Evolutionary conservation across 768 basidiomycete species (phyloP).

Genomic region (Collybiopsis luxurians): DNA sequence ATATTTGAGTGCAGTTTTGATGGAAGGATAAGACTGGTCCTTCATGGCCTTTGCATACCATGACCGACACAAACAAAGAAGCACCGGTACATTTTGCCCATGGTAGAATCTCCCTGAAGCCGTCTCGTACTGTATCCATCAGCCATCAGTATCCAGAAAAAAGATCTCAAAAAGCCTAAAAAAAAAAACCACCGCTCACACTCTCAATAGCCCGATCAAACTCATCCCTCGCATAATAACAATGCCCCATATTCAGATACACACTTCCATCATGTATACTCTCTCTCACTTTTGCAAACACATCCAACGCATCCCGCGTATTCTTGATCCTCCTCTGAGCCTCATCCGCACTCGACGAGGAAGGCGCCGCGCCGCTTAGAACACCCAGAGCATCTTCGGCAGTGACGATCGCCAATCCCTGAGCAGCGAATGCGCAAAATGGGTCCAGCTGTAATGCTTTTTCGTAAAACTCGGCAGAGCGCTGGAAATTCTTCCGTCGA

Average conservation of each 20-base stretch:
- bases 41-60: slow-evolving; percentile 95
- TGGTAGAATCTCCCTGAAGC: slow-evolving; percentile 78
- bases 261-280: slow-evolving; percentile 79
- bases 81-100: slow-evolving; percentile 68
- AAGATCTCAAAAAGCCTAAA: background rate
- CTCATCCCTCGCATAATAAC: slow-evolving; percentile 89
- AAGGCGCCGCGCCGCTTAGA: slow-evolving; percentile 49
- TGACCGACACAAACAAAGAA: slow-evolving; percentile 86
- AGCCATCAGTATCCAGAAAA: background rate
- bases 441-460: slow-evolving; percentile 86
- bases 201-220: slow-evolving; percentile 96
- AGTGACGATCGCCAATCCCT: slow-evolving; percentile 90
- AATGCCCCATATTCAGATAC: slow-evolving; percentile 96
- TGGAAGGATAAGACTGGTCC: slow-evolving; percentile 78
- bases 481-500: slow-evolving; percentile 71
- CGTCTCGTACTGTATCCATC: slow-evolving; percentile 74
- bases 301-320: slow-evolving; percentile 82
- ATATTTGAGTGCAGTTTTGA: slow-evolving; percentile 82
- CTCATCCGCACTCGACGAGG: slow-evolving; percentile 56
- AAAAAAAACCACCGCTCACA: too few species aligned
- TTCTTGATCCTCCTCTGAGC: slow-evolving; percentile 62
- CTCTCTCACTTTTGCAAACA: slow-evolving; percentile 91
- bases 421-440: slow-evolving; percentile 87
- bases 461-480: slow-evolving; percentile 89
- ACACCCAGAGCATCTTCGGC: slow-evolving; percentile 88